phyloP scores from a whole-genome alignment of 1,284 basidiomycete species.

The Moesziomyces sp. region DNA sequence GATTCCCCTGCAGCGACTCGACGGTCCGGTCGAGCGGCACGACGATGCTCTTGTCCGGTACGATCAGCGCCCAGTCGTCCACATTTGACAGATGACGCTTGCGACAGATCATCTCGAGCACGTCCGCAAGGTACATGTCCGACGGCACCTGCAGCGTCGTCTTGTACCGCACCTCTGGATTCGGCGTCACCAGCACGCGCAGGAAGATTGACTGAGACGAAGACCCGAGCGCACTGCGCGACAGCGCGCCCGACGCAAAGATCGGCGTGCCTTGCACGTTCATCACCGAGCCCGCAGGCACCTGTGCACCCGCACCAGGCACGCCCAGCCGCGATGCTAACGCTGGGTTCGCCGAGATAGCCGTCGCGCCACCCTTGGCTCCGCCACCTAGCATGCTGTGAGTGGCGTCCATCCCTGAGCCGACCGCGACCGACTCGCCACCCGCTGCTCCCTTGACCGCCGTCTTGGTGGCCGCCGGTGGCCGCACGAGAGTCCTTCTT shows the following conservation, averaged over 20 bases:
- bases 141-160: conserved; percentile 70
- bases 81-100: conserved; percentile 57
- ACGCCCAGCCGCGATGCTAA: conserved; percentile 36
- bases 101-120: conserved; percentile 75
- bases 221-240: conserved; percentile 42
- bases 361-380: conserved; percentile 20
- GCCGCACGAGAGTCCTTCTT: conserved; percentile 27
- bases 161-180: conserved; percentile 59
- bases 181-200: conserved; percentile 59
- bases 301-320: conserved; percentile 16
- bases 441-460: conserved; percentile 4
- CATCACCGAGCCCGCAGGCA: conserved; percentile 42
- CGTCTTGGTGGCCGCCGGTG: conserved; percentile 19
- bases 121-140: conserved; percentile 97
- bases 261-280: conserved; percentile 57
- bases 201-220: conserved; percentile 56
- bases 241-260: conserved; percentile 53
- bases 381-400: conserved; percentile 27
- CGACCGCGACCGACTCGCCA: conserved; percentile 21
- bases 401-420: conserved; percentile 17
- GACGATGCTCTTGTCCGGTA: conserved; percentile 72
- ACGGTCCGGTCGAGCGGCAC: conserved; percentile 96
- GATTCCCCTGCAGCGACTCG: conserved; percentile 86
- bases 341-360: conserved; percentile 28
- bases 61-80: conserved; percentile 63